These are phyloP conservation scores for Nelumbo lutea DNA, from an alignment of 164 flowering plant genomes.

Conservation along the genomic window DNA sequence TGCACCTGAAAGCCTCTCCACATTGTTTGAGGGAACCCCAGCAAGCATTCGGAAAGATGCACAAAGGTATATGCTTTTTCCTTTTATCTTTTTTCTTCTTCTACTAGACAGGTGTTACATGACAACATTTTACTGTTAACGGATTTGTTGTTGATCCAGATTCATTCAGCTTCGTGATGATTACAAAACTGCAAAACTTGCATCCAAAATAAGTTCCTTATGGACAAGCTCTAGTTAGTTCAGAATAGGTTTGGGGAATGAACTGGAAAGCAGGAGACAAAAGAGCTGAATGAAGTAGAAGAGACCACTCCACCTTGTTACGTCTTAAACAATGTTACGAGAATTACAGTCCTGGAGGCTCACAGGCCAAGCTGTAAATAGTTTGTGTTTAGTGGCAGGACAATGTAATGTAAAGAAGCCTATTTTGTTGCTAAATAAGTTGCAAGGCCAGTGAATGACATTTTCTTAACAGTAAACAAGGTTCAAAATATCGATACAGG, in stretches of 20 bases:
- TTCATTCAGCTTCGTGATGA: conserved; percentile 88
- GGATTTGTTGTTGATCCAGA: conserved; percentile 33
- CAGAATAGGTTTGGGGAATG: background rate
- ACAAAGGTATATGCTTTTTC: conserved; percentile 49
- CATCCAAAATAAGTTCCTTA: conserved; percentile 64
- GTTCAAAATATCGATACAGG: too few relatives aligned
- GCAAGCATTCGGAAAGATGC: conserved; percentile 83
- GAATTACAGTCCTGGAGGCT: background rate
- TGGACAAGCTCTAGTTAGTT: conserved; percentile 48
- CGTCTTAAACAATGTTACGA: background rate
- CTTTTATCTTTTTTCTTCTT: background rate
- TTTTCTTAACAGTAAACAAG: too few relatives aligned
- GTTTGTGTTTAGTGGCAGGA: background rate
- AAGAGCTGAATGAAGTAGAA: background rate
- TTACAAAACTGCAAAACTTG: conserved; percentile 83
- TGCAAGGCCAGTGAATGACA: too few relatives aligned
- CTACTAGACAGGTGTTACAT: background rate
- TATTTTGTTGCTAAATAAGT: too few relatives aligned
- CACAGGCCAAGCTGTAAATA: background rate
- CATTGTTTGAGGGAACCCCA: conserved; percentile 90
- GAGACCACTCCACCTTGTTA: background rate
- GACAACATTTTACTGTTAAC: background rate
- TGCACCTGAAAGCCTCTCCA: conserved; percentile 92
- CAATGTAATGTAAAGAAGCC: too few relatives aligned
- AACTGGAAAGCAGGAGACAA: background rate